Conservation (phyloP, 306 rosid species). For the Vigna mungo region DNA sequence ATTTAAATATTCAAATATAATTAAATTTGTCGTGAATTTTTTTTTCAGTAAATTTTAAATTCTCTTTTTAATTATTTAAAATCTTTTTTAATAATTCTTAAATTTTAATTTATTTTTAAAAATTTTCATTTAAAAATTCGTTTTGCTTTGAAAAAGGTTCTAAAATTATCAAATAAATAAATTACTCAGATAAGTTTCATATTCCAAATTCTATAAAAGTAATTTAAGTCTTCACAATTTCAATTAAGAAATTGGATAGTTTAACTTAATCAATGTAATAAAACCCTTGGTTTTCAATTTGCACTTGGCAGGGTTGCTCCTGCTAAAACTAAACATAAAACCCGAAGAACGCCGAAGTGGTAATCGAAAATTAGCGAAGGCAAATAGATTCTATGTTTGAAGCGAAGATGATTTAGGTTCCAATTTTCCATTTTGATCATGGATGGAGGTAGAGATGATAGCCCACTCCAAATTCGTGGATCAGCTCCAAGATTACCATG, state of each 20-base stretch:
- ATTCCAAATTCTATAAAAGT: too few species aligned
- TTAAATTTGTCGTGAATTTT: too few species aligned
- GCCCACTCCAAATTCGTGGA: conserved; percentile 68
- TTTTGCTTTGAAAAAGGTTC: too few species aligned
- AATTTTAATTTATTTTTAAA: too few species aligned
- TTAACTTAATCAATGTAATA: not conserved
- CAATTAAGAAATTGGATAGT: not conserved
- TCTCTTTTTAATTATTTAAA: too few species aligned
- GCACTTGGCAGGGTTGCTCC: not conserved
- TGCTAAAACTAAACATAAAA: conserved; percentile 1
- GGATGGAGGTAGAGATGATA: conserved; percentile 51
- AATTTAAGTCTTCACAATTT: not conserved
- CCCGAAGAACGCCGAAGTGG: not conserved
- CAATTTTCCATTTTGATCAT: not conserved
- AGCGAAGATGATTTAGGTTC: not conserved
- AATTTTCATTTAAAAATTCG: too few species aligned
- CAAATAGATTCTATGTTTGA: not conserved
- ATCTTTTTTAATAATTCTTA: too few species aligned
- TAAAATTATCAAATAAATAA: too few species aligned
- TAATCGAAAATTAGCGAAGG: not conserved
- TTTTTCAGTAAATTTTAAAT: too few species aligned
- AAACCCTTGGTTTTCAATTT: not conserved
- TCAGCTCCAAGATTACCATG: conserved; percentile 77
- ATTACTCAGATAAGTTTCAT: too few species aligned
- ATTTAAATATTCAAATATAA: too few species aligned